Evolutionary conservation across 2,329 filamentous ascomycete species (phyloP).

Genomic region (Colletotrichum liriopes): DNA sequence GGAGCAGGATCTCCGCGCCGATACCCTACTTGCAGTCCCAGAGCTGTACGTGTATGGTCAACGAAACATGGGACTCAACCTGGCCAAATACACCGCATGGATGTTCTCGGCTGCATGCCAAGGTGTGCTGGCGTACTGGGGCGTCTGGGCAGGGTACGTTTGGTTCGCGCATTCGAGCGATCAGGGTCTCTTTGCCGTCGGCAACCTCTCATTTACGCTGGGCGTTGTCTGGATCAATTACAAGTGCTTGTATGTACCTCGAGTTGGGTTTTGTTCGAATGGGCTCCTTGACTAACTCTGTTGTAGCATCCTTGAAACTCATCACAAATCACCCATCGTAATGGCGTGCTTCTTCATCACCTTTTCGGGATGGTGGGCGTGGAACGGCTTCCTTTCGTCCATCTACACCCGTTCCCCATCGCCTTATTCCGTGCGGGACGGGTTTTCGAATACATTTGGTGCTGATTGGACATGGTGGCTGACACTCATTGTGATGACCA

Average conservation of each 20-base stretch:
- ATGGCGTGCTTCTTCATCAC: conserved; percentile 72
- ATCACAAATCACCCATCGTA: conserved; percentile 80
- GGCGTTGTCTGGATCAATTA: conserved; percentile 81
- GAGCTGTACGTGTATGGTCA: conserved; percentile 92
- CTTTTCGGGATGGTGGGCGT: conserved; percentile 77
- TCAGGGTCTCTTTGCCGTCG: conserved; percentile 81
- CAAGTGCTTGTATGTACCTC: conserved; percentile 78
- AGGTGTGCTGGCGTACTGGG: conserved; percentile 82
- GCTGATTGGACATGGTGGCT: conserved; percentile 82
- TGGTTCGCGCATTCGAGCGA: conserved; percentile 71
- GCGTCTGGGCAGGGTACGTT: conserved; percentile 67
- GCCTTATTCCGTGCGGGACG: conserved; percentile 77
- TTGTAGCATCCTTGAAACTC: conserved; percentile 79
- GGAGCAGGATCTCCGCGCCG: conserved; percentile 87
- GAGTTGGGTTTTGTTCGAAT: too few relatives aligned
- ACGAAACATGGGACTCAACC: conserved; percentile 79
- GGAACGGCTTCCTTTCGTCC: conserved; percentile 80
- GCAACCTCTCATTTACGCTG: conserved; percentile 79
- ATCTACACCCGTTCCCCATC: conserved; percentile 67
- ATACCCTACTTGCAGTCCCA: conserved; percentile 91
- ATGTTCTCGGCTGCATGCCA: conserved; percentile 82
- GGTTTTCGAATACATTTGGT: conserved; percentile 79
- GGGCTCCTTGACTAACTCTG: conserved; percentile 44
- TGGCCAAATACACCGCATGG: conserved; percentile 82
- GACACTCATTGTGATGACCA: conserved; percentile 75